phyloP scores from a whole-genome alignment of 306 rosid species.

The Aeschynomene evenia region DNA sequence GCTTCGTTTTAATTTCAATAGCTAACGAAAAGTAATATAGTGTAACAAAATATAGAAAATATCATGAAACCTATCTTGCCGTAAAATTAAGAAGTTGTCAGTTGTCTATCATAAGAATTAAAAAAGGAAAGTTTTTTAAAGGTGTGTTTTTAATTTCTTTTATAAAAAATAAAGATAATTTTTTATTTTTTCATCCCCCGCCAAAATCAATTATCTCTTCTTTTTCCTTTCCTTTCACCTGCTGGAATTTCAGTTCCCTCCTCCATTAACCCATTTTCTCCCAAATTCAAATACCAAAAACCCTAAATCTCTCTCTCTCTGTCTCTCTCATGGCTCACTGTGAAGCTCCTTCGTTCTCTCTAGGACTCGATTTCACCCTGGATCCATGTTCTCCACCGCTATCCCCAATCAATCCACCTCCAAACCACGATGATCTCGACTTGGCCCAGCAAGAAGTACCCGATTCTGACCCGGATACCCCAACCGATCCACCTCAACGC shows the following conservation, averaged over 20 bases:
- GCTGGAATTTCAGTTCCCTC: constrained; percentile 36
- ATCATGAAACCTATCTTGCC: too few relatives aligned
- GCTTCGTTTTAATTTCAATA: constrained; percentile 1
- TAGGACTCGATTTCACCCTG: constrained; percentile 57
- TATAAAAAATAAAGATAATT: too few relatives aligned
- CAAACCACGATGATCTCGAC: not conserved
- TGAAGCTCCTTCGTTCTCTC: constrained; percentile 76
- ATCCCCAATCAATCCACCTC: constrained; percentile 14
- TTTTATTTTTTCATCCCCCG: too few relatives aligned
- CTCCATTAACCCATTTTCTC: not conserved
- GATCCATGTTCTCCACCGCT: constrained; percentile 39
- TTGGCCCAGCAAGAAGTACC: constrained; percentile 18
- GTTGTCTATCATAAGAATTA: too few relatives aligned
- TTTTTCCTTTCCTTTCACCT: too few relatives aligned
- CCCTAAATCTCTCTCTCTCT: not conserved
- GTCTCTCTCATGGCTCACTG: constrained; percentile 50
- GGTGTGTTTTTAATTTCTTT: too few relatives aligned
- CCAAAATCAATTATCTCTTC: not conserved
- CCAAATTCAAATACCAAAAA: constrained; percentile 34
- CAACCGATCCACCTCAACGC: constrained; percentile 34
- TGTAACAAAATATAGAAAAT: too few relatives aligned
- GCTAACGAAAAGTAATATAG: not conserved
- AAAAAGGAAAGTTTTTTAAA: too few relatives aligned
- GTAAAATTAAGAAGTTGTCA: too few relatives aligned
- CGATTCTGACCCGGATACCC: constrained; percentile 42